Evolutionary conservation across 345 rosid species (phyloP).

Genomic region (Psidium friedrichsthalianum): DNA sequence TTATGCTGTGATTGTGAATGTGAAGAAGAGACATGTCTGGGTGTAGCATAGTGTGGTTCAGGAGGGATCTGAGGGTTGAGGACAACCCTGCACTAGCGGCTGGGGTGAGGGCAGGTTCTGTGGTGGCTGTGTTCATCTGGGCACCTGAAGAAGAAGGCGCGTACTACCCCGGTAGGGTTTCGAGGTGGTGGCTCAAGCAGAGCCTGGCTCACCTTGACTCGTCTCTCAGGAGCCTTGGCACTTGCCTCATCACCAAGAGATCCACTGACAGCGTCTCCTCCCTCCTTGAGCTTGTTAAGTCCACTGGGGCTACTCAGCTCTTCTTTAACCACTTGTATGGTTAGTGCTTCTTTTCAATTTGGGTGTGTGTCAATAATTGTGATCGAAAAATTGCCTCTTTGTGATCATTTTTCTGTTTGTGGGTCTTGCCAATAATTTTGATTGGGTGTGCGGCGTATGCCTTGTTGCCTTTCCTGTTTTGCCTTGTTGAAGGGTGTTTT

Average conservation of each 20-base stretch:
- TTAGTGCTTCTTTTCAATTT: conserved; percentile 21
- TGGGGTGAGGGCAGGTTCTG: conserved; percentile 85
- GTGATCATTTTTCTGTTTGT: not conserved
- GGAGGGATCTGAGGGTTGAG: conserved; percentile 97
- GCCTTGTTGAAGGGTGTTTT: not conserved
- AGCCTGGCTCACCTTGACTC: conserved; percentile 89
- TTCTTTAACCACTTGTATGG: conserved; percentile 99
- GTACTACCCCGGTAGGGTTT: conserved; percentile 85
- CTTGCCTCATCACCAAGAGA: conserved; percentile 75
- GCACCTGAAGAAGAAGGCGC: conserved; percentile 96
- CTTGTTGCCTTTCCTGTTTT: not conserved
- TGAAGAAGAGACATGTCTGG: conserved; percentile 40
- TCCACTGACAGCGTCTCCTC: conserved; percentile 74
- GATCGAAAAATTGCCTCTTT: not conserved
- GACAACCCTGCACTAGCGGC: conserved; percentile 92
- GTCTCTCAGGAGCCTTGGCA: conserved; percentile 79
- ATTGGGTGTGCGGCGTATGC: not conserved
- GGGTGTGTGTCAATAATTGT: not conserved
- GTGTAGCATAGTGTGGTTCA: conserved; percentile 93
- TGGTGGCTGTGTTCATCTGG: conserved; percentile 74
- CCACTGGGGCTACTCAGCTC: conserved; percentile 89
- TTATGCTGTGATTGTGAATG: not conserved
- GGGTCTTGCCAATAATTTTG: not conserved
- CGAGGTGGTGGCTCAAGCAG: conserved; percentile 98
- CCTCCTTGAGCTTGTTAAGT: conserved; percentile 68